Conservation (phyloP, 2,329 filamentous ascomycete species). For the Phymatotrichopsis omnivora region DNA sequence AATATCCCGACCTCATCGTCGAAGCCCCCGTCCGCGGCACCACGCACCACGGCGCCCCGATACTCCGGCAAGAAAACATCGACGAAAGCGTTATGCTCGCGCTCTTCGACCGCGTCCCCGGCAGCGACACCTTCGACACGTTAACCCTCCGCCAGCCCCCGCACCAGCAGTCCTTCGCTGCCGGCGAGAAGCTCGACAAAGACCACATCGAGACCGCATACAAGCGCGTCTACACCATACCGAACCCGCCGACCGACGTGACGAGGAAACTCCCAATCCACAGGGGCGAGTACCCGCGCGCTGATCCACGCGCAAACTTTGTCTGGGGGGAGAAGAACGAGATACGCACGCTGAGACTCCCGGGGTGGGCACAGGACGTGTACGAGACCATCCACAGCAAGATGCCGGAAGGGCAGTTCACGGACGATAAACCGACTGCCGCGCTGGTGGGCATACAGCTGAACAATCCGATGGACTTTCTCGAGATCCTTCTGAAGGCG, state of each 20-base stretch:
- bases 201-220: constrained; percentile 25
- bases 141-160: constrained; percentile 35
- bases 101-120: constrained; percentile 33
- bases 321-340: constrained; percentile 13
- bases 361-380: constrained; percentile 12
- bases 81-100: constrained; percentile 34
- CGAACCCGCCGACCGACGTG: constrained; percentile 1
- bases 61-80: constrained; percentile 35
- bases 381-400: constrained; percentile 13
- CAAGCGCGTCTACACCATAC: constrained; percentile 31
- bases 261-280: not conserved
- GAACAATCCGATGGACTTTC: constrained; percentile 27
- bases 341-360: constrained; percentile 4
- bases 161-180: constrained; percentile 37
- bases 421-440: constrained; percentile 15
- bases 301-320: not conserved
- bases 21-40: constrained; percentile 7
- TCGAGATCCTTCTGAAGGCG: constrained; percentile 16
- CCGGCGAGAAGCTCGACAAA: constrained; percentile 24
- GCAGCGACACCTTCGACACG: constrained; percentile 28
- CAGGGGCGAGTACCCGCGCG: not conserved
- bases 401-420: constrained; percentile 8
- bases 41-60: constrained; percentile 21
- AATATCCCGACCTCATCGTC: constrained; percentile 37
- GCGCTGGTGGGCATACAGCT: constrained; percentile 29